Percentiles rank a stretch among this genome's conserved stretches.
phyloP scores from a whole-genome alignment of 345 rosid species.

The Abelmoschus esculentus region DNA sequence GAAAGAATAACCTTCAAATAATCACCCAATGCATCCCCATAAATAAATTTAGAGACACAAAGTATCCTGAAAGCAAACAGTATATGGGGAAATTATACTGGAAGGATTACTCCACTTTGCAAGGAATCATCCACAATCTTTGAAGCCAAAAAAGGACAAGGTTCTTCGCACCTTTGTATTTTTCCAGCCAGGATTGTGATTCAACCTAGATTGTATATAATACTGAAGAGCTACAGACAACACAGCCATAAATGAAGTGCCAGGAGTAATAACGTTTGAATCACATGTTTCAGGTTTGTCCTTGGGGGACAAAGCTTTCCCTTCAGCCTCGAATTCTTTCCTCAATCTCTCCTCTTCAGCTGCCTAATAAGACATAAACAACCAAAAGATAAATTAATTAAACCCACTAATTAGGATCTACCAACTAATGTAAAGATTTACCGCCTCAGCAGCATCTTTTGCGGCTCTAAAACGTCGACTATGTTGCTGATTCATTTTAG shows the following conservation, averaged over 20 bases:
- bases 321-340: conserved; percentile 70
- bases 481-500: conserved; percentile 99
- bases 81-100: conserved; percentile 24
- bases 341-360: conserved; percentile 90
- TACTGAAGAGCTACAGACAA: conserved; percentile 89
- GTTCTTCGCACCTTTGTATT: conserved; percentile 62
- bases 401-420: conserved; percentile 4
- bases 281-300: conserved; percentile 79
- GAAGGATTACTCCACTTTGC: conserved; percentile 43
- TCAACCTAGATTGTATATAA: conserved; percentile 78
- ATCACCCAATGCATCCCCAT: conserved; percentile 55
- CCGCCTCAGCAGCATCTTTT: conserved; percentile 93
- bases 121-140: conserved; percentile 44
- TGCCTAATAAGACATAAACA: conserved; percentile 37
- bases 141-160: conserved; percentile 20
- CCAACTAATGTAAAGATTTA: conserved; percentile 27
- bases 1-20: conserved; percentile 94
- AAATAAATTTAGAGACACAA: conserved; percentile 52
- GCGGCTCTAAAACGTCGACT: conserved; percentile 94
- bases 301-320: conserved; percentile 45
- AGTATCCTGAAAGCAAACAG: conserved; percentile 42
- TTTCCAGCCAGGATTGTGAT: conserved; percentile 74
- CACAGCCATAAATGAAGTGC: conserved; percentile 86
- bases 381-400: conserved; percentile 3
- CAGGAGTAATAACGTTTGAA: conserved; percentile 98